Conservation (phyloP, 2,329 filamentous ascomycete species). For the Epichloe scottii region DNA sequence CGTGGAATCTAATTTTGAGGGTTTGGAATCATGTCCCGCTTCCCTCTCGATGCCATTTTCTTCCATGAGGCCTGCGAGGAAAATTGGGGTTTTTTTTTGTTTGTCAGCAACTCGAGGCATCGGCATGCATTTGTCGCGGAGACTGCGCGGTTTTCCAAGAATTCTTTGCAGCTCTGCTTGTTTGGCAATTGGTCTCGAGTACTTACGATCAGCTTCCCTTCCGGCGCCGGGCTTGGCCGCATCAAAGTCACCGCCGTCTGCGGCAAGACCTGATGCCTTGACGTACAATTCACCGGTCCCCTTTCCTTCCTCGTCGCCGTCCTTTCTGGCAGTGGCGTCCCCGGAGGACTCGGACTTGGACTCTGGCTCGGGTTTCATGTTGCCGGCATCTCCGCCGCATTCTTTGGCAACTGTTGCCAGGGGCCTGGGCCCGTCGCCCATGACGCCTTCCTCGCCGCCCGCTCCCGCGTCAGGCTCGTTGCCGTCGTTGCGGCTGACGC, state of each 20-base stretch:
- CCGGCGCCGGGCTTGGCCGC: constrained; percentile 51
- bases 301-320: constrained; percentile 15
- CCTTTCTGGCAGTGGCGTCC: constrained; percentile 1
- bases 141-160: not conserved
- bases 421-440: constrained; percentile 15
- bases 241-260: constrained; percentile 58
- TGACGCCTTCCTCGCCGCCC: constrained; percentile 20
- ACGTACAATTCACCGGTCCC: constrained; percentile 45
- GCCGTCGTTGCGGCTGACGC: not conserved
- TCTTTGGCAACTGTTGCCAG: constrained; percentile 24
- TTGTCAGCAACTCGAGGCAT: too few relatives aligned
- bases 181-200: not conserved
- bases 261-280: constrained; percentile 43
- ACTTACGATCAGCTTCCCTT: constrained; percentile 52
- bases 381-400: constrained; percentile 21
- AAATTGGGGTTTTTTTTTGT: too few relatives aligned
- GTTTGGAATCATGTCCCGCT: constrained; percentile 2
- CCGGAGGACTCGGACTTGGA: not conserved
- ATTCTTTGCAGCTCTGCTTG: not conserved
- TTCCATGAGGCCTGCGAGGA: constrained; percentile 19
- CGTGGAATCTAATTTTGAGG: constrained; percentile 6
- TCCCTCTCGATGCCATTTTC: constrained; percentile 18
- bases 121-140: too few relatives aligned
- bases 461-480: constrained; percentile 22
- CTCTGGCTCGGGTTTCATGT: not conserved